A percentile compares a stretch with the other conserved stretches of the same genome.
Conservation (phyloP, 441 rosid species). For the Corymbia calophylla region DNA sequence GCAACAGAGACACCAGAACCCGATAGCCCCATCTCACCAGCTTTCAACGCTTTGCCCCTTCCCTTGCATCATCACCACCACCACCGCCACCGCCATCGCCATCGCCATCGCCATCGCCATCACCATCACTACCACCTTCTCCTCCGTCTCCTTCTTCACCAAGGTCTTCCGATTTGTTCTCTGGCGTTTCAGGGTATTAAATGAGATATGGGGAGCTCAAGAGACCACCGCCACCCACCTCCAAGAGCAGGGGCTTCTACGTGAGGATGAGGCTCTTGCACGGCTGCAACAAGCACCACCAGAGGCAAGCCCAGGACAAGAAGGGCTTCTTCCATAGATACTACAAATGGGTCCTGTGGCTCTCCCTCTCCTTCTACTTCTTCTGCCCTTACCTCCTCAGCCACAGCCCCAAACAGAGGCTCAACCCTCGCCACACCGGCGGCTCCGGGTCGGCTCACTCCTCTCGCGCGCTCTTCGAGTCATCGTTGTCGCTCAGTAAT, state of each 20-base stretch:
- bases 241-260: conserved; percentile 31
- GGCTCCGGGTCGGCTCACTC: conserved; percentile 29
- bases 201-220: conserved; percentile 38
- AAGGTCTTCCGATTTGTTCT: background rate
- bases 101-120: background rate
- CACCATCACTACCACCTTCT: background rate
- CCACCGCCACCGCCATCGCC: background rate
- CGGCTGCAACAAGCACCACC: conserved; percentile 4
- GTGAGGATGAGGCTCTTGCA: conserved; percentile 41
- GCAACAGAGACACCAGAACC: conserved; percentile 23
- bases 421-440: conserved; percentile 27
- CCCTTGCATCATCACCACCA: background rate
- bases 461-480: conserved; percentile 71
- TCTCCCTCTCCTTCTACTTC: conserved; percentile 64
- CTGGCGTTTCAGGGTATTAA: conserved; percentile 7
- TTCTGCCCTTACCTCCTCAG: conserved; percentile 57
- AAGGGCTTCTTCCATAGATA: conserved; percentile 35
- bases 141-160: background rate
- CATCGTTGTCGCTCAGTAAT: conserved; percentile 15
- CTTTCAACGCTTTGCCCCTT: background rate
- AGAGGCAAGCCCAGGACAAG: conserved; percentile 30
- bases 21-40: conserved; percentile 50
- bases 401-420: conserved; percentile 24
- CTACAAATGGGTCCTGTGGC: conserved; percentile 84
- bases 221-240: conserved; percentile 16